A percentile compares a stretch with the other conserved stretches of the same genome.
Conservation (phyloP, 1,284 basidiomycete species). For the Lentinula novae-zelandiae region DNA sequence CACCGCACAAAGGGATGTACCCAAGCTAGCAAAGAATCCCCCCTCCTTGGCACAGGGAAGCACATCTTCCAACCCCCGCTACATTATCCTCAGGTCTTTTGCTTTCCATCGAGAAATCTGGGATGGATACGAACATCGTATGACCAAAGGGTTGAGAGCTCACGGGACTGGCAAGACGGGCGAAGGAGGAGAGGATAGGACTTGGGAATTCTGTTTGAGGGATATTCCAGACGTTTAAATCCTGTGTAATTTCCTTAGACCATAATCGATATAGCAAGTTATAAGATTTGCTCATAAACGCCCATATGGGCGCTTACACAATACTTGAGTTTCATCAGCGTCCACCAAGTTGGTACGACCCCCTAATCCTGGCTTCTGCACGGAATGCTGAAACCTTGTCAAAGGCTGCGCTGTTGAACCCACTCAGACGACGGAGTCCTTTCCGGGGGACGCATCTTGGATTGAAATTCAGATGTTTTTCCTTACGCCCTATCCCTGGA, state of each 20-base stretch:
- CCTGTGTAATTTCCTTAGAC: not conserved
- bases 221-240: not conserved
- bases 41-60: conserved; percentile 43
- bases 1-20: conserved; percentile 58
- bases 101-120: conserved; percentile 72
- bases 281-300: too few relatives aligned
- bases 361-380: too few relatives aligned
- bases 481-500: not conserved
- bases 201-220: conserved; percentile 64
- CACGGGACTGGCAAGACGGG: conserved; percentile 65
- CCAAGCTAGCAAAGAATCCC: conserved; percentile 76
- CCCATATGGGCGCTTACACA: too few relatives aligned
- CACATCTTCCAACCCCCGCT: conserved; percentile 58
- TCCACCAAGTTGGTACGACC: too few relatives aligned
- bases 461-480: not conserved
- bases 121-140: conserved; percentile 86
- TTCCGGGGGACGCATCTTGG: not conserved
- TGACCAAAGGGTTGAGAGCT: conserved; percentile 82
- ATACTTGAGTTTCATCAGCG: too few relatives aligned
- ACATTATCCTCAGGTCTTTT: conserved; percentile 79
- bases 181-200: conserved; percentile 71
- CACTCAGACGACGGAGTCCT: not conserved
- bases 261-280: too few relatives aligned
- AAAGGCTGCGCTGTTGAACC: not conserved
- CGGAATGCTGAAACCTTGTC: not conserved